These are phyloP conservation scores for Kodamaea ohmeri DNA, from an alignment of 1,139 yeast species.

Conservation along the genomic window DNA sequence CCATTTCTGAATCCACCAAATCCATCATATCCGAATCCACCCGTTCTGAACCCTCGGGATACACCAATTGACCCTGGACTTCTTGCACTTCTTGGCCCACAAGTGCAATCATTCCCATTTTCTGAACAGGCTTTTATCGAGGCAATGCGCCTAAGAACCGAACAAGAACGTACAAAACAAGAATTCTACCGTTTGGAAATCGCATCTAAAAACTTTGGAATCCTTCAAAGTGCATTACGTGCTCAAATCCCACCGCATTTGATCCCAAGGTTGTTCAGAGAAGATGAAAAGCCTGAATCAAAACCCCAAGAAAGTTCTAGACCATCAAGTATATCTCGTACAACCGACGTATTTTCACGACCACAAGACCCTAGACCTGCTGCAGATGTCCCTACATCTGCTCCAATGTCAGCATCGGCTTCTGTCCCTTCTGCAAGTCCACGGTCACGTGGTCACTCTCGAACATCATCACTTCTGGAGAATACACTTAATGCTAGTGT, in stretches of 20 bases:
- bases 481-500: conserved; percentile 24
- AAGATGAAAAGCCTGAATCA: background rate
- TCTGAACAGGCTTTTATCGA: conserved; percentile 62
- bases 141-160: conserved; percentile 62
- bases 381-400: background rate
- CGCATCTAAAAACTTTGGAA: conserved; percentile 56
- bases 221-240: conserved; percentile 59
- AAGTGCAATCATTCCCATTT: conserved; percentile 53
- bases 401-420: conserved; percentile 1
- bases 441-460: background rate
- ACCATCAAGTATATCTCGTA: too few species aligned
- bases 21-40: too few species aligned
- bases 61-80: conserved; percentile 26
- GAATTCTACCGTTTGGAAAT: conserved; percentile 70
- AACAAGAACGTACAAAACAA: conserved; percentile 83
- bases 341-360: too few species aligned
- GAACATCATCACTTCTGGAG: conserved; percentile 1
- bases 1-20: too few species aligned
- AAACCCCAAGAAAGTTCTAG: too few species aligned
- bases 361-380: too few species aligned
- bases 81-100: conserved; percentile 50
- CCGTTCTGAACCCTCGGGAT: too few species aligned
- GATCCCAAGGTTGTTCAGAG: conserved; percentile 61
- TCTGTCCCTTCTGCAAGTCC: background rate
- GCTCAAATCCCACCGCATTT: conserved; percentile 65